phyloP scores from a whole-genome alignment of 129 eudicot species.

The Arctium minus region DNA sequence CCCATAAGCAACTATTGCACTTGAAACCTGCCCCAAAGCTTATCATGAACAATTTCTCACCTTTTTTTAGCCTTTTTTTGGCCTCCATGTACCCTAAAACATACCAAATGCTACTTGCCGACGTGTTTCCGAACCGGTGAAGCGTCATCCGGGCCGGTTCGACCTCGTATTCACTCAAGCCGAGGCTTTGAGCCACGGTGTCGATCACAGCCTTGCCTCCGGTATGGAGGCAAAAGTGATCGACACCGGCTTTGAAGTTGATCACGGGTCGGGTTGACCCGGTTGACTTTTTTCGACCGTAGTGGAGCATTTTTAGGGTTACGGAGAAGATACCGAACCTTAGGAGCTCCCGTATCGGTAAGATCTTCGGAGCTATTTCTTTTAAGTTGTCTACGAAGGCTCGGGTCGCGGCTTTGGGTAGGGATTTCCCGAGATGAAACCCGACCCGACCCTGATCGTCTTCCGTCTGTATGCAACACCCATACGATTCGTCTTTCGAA shows the following conservation, averaged over 20 bases:
- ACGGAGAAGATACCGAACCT: slow-evolving; percentile 27
- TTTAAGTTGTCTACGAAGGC: slow-evolving; percentile 68
- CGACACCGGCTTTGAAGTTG: slow-evolving; percentile 33
- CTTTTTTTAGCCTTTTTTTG: slow-evolving; percentile 40
- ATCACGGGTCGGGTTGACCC: slow-evolving; percentile 16
- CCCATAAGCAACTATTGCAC: slow-evolving; percentile 51
- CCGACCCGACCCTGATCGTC: slow-evolving; percentile 62
- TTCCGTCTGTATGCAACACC: slow-evolving; percentile 58
- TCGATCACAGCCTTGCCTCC: slow-evolving; percentile 61
- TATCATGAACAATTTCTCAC: slow-evolving; percentile 46
- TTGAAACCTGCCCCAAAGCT: slow-evolving; percentile 56
- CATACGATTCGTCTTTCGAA: slow-evolving; percentile 59
- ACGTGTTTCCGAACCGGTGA: slow-evolving; percentile 53
- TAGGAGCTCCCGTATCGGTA: slow-evolving; percentile 61
- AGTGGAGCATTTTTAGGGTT: background rate
- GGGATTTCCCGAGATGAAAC: slow-evolving; percentile 55
- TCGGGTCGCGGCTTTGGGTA: slow-evolving; percentile 82
- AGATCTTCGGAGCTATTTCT: slow-evolving; percentile 56
- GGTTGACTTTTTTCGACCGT: background rate
- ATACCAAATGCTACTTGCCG: slow-evolving; percentile 56
- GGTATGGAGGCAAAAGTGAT: slow-evolving; percentile 38
- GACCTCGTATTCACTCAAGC: slow-evolving; percentile 36
- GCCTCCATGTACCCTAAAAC: slow-evolving; percentile 61
- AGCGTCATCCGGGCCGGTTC: slow-evolving; percentile 55
- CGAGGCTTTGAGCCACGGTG: slow-evolving; percentile 26